These are phyloP conservation scores for Tarenaya hassleriana DNA, from an alignment of 345 rosid species.

Conservation along the genomic window DNA sequence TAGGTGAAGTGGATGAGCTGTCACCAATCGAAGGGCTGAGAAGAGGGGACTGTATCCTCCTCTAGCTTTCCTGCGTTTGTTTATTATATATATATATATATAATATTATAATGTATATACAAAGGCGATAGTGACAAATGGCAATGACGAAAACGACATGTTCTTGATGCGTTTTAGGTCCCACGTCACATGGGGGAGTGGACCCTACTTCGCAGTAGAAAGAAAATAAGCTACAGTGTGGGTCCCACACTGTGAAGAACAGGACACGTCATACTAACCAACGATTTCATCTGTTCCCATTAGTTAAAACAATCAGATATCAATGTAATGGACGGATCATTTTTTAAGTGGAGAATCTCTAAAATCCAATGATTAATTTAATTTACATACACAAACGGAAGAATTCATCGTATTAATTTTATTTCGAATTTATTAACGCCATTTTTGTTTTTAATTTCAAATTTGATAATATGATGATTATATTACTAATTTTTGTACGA, in stretches of 20 bases:
- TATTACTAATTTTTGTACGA: too few species aligned
- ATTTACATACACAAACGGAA: too few species aligned
- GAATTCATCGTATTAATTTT: too few species aligned
- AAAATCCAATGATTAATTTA: too few species aligned
- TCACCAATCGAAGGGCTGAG: constrained; percentile 15
- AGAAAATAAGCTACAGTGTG: constrained; percentile 28
- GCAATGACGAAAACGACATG: constrained; percentile 31
- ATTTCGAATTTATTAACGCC: too few species aligned
- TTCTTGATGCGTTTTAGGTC: constrained; percentile 34
- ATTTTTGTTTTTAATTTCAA: too few species aligned
- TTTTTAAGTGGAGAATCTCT: too few species aligned
- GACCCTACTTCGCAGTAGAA: constrained; percentile 25
- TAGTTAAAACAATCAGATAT: too few species aligned
- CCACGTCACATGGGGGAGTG: constrained; percentile 36
- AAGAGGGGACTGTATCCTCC: constrained; percentile 22
- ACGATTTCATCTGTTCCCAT: constrained; percentile 6
- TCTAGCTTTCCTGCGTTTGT: constrained; percentile 16
- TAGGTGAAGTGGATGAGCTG: constrained; percentile 20
- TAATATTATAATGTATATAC: neutral
- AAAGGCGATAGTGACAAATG: constrained; percentile 31
- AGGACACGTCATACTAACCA: too few species aligned
- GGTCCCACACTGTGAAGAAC: constrained; percentile 5
- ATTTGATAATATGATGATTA: too few species aligned
- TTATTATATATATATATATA: neutral
- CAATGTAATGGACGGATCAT: too few species aligned